Percentiles rank a stretch among this genome's conserved stretches.
Evolutionary conservation across 1,284 basidiomycete species (phyloP).

Genomic region (Apiotrichum gamsii): DNA sequence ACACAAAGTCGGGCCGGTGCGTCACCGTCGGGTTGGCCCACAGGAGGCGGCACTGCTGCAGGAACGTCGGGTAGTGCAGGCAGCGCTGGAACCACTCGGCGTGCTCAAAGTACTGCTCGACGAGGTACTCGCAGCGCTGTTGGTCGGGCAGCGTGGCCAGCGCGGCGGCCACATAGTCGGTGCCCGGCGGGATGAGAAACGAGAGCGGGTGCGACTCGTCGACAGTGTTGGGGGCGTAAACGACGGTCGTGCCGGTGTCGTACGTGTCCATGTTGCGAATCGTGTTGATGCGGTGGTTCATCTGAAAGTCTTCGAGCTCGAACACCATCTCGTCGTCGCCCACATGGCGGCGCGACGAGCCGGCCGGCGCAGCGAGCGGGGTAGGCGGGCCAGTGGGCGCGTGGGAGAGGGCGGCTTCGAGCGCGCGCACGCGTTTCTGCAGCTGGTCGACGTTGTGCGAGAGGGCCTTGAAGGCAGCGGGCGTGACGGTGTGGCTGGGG

Average conservation of each 20-base stretch:
- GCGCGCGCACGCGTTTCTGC: constrained; percentile 5
- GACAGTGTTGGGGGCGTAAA: neutral
- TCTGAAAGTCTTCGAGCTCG: constrained; percentile 20
- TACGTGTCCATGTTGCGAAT: constrained; percentile 14
- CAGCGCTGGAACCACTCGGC: constrained; percentile 23
- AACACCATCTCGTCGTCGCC: constrained; percentile 21
- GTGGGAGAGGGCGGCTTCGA: neutral
- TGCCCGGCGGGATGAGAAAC: constrained; percentile 9
- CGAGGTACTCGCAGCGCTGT: constrained; percentile 10
- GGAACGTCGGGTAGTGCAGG: constrained; percentile 18
- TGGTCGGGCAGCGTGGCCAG: constrained; percentile 12
- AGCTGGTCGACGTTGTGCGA: constrained; percentile 2
- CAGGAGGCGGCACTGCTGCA: constrained; percentile 12
- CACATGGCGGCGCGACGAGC: constrained; percentile 8
- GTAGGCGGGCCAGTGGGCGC: neutral
- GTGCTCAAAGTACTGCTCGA: constrained; percentile 17
- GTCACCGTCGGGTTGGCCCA: constrained; percentile 1
- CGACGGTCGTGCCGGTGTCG: neutral
- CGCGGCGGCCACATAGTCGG: constrained; percentile 15
- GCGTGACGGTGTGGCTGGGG: constrained; percentile 4
- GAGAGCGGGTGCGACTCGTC: constrained; percentile 7
- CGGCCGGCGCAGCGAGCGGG: no score
- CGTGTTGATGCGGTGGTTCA: constrained; percentile 17
- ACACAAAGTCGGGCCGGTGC: constrained; percentile 10
- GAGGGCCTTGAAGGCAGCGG: constrained; percentile 9